Evolutionary conservation across 2,329 filamentous ascomycete species (phyloP).

Genomic region (Cladophialophora chaetospira): DNA sequence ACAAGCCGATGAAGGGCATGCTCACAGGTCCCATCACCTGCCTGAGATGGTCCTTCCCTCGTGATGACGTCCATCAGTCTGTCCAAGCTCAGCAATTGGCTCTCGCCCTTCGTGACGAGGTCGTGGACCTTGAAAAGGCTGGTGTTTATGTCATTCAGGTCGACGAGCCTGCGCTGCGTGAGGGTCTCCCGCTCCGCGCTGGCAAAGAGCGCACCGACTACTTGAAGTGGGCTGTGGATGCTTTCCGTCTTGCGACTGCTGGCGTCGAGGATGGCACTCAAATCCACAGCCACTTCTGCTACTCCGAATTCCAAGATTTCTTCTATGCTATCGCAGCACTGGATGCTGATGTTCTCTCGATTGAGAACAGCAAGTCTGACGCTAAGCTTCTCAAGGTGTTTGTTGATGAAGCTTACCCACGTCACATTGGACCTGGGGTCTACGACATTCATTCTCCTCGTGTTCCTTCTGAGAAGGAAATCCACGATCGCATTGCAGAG

Average conservation of each 20-base stretch:
- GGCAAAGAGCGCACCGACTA: slow-evolving; percentile 96
- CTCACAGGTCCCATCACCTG: slow-evolving; percentile 98
- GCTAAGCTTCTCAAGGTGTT: slow-evolving; percentile 99
- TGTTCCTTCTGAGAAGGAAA: slow-evolving; percentile 96
- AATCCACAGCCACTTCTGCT: slow-evolving; percentile 99
- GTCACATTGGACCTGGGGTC: slow-evolving; percentile 98
- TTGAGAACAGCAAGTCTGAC: slow-evolving; percentile 99
- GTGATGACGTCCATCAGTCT: slow-evolving; percentile 99
- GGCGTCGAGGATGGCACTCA: slow-evolving; percentile 95
- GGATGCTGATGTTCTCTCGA: slow-evolving; percentile 96
- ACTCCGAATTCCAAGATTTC: slow-evolving; percentile 99
- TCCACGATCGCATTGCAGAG: slow-evolving; percentile 95
- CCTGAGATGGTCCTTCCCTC: slow-evolving; percentile 98
- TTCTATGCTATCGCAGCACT: slow-evolving; percentile 99
- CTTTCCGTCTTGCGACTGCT: slow-evolving; percentile 92
- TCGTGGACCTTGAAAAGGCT: slow-evolving; percentile 94
- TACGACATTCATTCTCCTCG: slow-evolving; percentile 99
- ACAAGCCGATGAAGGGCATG: slow-evolving; percentile 99
- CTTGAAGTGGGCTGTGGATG: slow-evolving; percentile 95
- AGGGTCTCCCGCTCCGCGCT: slow-evolving; percentile 94
- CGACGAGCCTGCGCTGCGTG: slow-evolving; percentile 97
- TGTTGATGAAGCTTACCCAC: slow-evolving; percentile 93
- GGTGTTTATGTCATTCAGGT: slow-evolving; percentile 98
- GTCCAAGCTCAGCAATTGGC: slow-evolving; percentile 98
- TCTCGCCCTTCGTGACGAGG: slow-evolving; percentile 96